A percentile compares a stretch with the other conserved stretches of the same genome.
These are phyloP conservation scores for Trichosanthes truncata DNA, from an alignment of 306 rosid species.

Conservation along the genomic window DNA sequence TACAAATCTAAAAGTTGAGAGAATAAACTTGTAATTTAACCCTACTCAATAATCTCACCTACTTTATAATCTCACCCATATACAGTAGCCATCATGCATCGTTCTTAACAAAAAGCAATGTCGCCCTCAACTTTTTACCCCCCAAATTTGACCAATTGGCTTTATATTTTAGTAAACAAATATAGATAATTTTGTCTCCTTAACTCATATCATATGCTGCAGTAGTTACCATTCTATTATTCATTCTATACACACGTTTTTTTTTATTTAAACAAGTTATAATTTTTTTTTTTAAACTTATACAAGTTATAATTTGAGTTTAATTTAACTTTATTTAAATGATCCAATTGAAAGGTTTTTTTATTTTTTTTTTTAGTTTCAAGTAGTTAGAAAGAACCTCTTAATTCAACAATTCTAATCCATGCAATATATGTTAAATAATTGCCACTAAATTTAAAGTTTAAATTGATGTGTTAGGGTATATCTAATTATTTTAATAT, in stretches of 20 bases:
- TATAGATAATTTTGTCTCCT: background rate
- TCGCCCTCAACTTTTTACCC: background rate
- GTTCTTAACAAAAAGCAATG: background rate
- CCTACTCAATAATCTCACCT: no score
- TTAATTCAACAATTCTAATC: background rate
- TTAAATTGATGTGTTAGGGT: background rate
- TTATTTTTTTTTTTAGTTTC: background rate
- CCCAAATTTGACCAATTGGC: background rate
- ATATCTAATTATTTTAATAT: background rate
- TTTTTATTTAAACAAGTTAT: no score
- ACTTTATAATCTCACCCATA: no score
- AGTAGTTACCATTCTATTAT: no score
- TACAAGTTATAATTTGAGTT: no score
- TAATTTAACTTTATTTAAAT: no score
- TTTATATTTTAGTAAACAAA: background rate
- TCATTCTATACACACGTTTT: no score
- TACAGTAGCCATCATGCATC: background rate
- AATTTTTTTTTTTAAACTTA: no score
- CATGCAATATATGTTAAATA: no score
- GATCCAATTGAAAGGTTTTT: background rate
- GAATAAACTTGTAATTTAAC: no score
- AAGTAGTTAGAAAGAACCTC: background rate
- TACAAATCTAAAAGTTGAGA: no score
- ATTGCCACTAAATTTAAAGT: background rate
- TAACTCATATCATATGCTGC: background rate